Base-by-base conservation (phyloP, 202 grass and related monocot species). In the Digitaria exilis region DNA sequence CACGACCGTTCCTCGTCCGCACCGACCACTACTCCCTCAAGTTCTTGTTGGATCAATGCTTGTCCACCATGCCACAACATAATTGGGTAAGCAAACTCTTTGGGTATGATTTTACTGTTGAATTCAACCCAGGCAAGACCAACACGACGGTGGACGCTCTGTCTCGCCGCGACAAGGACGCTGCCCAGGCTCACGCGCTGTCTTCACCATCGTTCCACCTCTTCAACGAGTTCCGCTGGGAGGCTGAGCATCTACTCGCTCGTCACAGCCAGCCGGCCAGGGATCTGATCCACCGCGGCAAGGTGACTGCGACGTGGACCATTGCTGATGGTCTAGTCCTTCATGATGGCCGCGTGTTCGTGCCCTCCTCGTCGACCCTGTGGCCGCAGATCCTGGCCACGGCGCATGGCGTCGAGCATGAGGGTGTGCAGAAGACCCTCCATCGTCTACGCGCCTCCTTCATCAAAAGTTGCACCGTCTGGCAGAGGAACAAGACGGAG, bases 111-210 rank as follows among this genome's bases (percentile, higher is more conserved):
- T 63, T 63, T 28, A 6, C 1, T 0, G 13, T 32, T 1, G 60
- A 63, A 15, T 63, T 16, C 2, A 31, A 7, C 11, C 60, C 29
- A 2, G 60, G 26, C 12, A 26, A 7, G 2, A 5, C 3, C 1
- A 63, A 63, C 29, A 31, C 60, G 1, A 15, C 17, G 3, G 60
- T 14, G 6, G 60, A 29, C 2, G 10, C 60, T 0, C 14, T 54
- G 7, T 63, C 60, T 1, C 11, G 60, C 8, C 29, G 25, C 2
- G 60, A 63, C 2, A 29, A 30, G 5, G 60, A 63, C 5, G 13
- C 7, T 2, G 9, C 0, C 2, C 4, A 28, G 0, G 1, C 29
- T 2, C 29, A 0, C 28, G 25, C 14, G 0, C 0, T 30, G 0
- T 63, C 29, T 0, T 17, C 12, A 1, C 29, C 13, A 0, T 5